These are phyloP conservation scores for Paspalum vaginatum DNA, from an alignment of 176 grass and related monocot genomes.

Conservation along the genomic window DNA sequence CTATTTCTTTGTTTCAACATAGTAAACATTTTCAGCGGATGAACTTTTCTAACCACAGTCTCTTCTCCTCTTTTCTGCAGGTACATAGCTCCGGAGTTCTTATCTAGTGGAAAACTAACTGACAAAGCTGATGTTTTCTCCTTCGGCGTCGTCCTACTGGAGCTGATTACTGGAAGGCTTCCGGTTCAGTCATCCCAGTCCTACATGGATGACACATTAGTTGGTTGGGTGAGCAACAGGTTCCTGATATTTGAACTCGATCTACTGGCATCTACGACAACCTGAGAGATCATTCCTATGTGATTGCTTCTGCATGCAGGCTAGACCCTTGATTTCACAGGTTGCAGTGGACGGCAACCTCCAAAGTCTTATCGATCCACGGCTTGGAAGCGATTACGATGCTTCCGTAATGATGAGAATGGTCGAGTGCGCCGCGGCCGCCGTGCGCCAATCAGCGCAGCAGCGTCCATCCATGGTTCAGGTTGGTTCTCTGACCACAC, in stretches of 20 bases:
- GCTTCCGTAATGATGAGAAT: constrained; percentile 42
- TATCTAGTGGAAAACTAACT: constrained; percentile 57
- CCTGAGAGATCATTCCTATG: not conserved
- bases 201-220: constrained; percentile 59
- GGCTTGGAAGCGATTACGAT: constrained; percentile 44
- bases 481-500: constrained; percentile 23
- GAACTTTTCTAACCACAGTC: not conserved
- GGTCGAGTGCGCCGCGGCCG: constrained; percentile 54
- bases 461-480: constrained; percentile 58
- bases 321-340: constrained; percentile 43
- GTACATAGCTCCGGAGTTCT: constrained; percentile 63
- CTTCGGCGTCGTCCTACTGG: constrained; percentile 61
- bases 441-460: constrained; percentile 47
- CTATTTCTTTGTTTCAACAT: not conserved
- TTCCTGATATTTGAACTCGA: not conserved
- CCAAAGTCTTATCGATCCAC: constrained; percentile 50
- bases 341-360: constrained; percentile 41
- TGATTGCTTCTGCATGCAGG: constrained; percentile 44
- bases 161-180: constrained; percentile 55
- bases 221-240: constrained; percentile 52
- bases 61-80: constrained; percentile 4
- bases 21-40: not conserved
- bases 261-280: not conserved
- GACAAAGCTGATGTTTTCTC: constrained; percentile 57
- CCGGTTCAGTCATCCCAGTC: constrained; percentile 56